Percentiles rank a stretch among this genome's conserved stretches.
These are phyloP conservation scores for Exophiala lecanii-corni DNA, from an alignment of 2,329 filamentous ascomycete genomes.

Conservation along the genomic window DNA sequence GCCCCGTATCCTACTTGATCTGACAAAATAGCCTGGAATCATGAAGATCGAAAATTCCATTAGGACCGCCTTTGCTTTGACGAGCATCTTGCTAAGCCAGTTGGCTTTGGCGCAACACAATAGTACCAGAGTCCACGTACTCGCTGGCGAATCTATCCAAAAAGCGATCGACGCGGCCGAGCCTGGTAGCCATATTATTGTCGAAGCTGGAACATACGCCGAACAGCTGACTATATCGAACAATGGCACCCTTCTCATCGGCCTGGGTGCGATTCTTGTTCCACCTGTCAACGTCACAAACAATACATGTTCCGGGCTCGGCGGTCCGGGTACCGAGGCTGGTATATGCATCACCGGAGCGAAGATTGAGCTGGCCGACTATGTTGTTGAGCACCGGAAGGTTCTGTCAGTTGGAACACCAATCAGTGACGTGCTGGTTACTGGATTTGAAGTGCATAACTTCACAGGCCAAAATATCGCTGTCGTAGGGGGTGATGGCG, in stretches of 20 bases:
- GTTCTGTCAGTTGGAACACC: constrained; percentile 15
- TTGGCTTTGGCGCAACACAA: not conserved
- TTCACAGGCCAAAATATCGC: constrained; percentile 17
- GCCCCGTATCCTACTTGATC: no score
- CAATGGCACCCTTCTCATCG: constrained; percentile 10
- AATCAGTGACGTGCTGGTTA: constrained; percentile 13
- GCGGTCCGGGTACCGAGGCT: constrained; percentile 13
- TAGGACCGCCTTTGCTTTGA: no score
- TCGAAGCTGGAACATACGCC: constrained; percentile 18
- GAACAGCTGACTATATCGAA: constrained; percentile 17
- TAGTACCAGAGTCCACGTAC: constrained; percentile 8
- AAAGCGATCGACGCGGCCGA: constrained; percentile 14
- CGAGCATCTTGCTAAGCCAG: no score
- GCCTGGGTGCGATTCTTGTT: constrained; percentile 16
- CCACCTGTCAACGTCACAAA: constrained; percentile 6
- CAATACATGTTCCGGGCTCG: constrained; percentile 18
- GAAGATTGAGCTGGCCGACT: constrained; percentile 12
- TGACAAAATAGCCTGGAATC: no score
- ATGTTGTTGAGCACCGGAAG: constrained; percentile 15
- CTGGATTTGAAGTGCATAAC: constrained; percentile 14
- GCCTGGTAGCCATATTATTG: constrained; percentile 13
- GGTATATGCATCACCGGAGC: constrained; percentile 18
- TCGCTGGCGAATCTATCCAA: constrained; percentile 17
- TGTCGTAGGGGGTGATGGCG: constrained; percentile 14
- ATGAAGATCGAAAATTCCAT: no score